Base-by-base conservation (phyloP, 106 monocot species). In the Apostasia ramifera region DNA sequence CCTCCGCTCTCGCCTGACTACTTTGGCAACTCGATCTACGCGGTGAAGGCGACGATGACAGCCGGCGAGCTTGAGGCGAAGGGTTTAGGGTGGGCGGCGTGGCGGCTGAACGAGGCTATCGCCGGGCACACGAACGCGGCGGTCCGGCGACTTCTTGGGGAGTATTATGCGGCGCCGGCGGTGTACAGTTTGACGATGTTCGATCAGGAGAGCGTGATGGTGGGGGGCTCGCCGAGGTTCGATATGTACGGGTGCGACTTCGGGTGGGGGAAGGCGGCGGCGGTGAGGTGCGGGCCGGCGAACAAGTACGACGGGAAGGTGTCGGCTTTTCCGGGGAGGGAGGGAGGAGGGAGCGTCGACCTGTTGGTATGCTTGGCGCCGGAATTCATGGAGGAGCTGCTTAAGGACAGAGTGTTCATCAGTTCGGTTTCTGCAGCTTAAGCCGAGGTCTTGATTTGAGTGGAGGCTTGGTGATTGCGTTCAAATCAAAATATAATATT, bases 21-120 rank as follows among this genome's bases (percentile, higher is more conserved):
- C 76, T 91, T 94, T 56, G 94, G 94, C 68, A 85, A 85, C 72
- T 77, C 78, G 37, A 75, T 81, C 67, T 59, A 77, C 68, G 48
- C 71, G 39, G 10, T 78, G 4, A 0, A 14, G 6, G 43, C 76
- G 40, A 66, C 76, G 15, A 47, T 72, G 39, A 79, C 85, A 4
- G 87, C 68, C 44, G 82, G 77, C 0, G 83, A 94, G 4, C 80
- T 94, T 11, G 43, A 80, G 52, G 69, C 65, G n/a, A 43, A 67
- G 8, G 78, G 70, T 40, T 48, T 88, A 10, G 90, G 87, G 1
- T 83, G 91, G 94, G 84, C 79, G 2, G 83, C 85, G 8, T 4
- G 37, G 70, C 4, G 56, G 67, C 6, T 88, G 40, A 62, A 85
- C 46, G 14, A 57, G 39, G 8, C 46, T 2, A 74, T 94, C 26